Evolutionary conservation across 2,329 filamentous ascomycete species (phyloP).

Genomic region (Penicillium sp.): DNA sequence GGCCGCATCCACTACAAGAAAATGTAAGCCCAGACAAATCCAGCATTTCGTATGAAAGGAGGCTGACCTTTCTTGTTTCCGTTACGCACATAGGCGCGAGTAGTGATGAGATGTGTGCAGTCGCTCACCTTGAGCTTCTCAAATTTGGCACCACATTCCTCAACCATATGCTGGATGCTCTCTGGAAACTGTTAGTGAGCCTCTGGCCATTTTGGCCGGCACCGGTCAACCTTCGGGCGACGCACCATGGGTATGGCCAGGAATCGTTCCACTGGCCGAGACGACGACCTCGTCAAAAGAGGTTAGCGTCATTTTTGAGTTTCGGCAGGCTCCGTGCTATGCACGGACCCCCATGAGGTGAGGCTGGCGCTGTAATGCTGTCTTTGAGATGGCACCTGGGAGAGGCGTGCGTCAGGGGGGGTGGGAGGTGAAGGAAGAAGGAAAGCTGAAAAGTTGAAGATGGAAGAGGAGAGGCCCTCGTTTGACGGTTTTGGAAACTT

Average conservation of each 20-base stretch:
- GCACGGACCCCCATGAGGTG: too few species aligned
- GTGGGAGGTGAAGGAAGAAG: background rate
- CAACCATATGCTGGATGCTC: constrained; percentile 29
- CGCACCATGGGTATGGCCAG: constrained; percentile 49
- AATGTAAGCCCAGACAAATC: background rate
- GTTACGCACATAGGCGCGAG: constrained; percentile 19
- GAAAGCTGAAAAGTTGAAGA: background rate
- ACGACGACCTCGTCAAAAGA: constrained; percentile 35
- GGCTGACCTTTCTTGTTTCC: background rate
- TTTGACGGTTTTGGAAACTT: background rate
- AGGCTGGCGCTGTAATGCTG: too few species aligned
- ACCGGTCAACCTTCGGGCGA: background rate
- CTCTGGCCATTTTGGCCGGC: background rate
- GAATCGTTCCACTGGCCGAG: constrained; percentile 60
- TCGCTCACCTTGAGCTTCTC: constrained; percentile 18
- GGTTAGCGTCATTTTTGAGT: background rate
- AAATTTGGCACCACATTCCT: constrained; percentile 32
- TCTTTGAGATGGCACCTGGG: background rate
- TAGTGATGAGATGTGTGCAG: constrained; percentile 38
- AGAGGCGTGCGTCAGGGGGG: background rate
- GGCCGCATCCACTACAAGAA: constrained; percentile 23
- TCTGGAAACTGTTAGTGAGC: constrained; percentile 15
- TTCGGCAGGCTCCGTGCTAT: background rate
- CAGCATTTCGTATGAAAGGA: too few species aligned
- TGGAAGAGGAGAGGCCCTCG: background rate